These are phyloP conservation scores for Cyberlindnera subsufficiens DNA, from an alignment of 805 yeast genomes.

Conservation along the genomic window DNA sequence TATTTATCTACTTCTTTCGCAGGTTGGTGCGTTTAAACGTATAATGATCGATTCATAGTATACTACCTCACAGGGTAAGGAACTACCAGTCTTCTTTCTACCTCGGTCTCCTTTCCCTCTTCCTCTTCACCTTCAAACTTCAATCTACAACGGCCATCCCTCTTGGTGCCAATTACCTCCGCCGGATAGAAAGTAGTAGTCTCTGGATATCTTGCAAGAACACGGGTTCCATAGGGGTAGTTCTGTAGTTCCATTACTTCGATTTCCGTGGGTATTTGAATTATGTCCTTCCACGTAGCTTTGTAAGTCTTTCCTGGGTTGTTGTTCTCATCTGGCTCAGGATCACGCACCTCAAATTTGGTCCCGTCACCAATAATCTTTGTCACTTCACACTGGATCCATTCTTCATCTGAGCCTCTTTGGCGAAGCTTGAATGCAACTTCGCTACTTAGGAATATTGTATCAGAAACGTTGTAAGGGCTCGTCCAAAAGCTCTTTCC, in stretches of 20 bases:
- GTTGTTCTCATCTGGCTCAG: conserved; percentile 93
- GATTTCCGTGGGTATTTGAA: conserved; percentile 57
- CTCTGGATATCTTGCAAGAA: conserved; percentile 92
- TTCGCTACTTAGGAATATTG: conserved; percentile 62
- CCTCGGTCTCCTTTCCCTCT: conserved; percentile 91
- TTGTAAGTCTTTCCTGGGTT: conserved; percentile 83
- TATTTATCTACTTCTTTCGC: not conserved
- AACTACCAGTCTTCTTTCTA: conserved; percentile 75
- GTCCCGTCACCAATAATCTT: conserved; percentile 70
- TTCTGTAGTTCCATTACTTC: conserved; percentile 37
- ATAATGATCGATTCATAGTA: conserved; percentile 2
- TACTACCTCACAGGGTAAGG: conserved; percentile 47
- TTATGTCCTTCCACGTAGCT: conserved; percentile 74
- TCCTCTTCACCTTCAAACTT: conserved; percentile 97
- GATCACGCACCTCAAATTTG: conserved; percentile 86
- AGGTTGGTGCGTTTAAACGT: too few relatives aligned
- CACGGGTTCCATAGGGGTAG: conserved; percentile 74
- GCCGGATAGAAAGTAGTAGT: conserved; percentile 97
- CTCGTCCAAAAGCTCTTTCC: conserved; percentile 36
- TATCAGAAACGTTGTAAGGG: conserved; percentile 53
- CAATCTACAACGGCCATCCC: conserved; percentile 73
- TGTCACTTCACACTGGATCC: conserved; percentile 93
- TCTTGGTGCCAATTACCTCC: conserved; percentile 69
- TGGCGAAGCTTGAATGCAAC: conserved; percentile 80
- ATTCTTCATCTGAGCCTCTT: conserved; percentile 72